Evolutionary conservation across 1,284 basidiomycete genomes (phyloP), one percentile per base, ranked within the genome.

Genomic region (Irpex sp.): DNA sequence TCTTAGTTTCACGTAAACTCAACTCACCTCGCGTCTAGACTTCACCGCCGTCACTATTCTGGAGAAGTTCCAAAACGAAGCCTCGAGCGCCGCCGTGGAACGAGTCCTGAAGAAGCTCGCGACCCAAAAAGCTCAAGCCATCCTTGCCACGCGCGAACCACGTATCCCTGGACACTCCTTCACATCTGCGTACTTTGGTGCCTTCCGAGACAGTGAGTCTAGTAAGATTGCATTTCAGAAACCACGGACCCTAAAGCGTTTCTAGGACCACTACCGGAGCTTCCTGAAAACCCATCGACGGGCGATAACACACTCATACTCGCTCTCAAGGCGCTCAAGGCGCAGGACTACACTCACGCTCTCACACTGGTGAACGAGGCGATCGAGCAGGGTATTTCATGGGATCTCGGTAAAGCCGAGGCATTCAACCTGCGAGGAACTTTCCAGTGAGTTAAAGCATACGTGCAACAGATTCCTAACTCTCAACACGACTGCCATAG

Each of bases 11-110:
- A 31, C 56, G 11, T 13, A 13, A 4, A 19, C 6, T 51, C 7
- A 4, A 34, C 26, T 13, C 58, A 56, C 57, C 13, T 17, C 40
- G 21, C 58, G 37, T 52, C 0, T 63, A 95, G 97, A 99, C 77
- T 99, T 92, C 81, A 98, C 97, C 0, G 94, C 97, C 7, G 91
- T 93, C 0, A 96, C 96, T 13, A 97, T 99, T 68, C 84, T 99
- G 55, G 94, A 97, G 74, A 89, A 91, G 72, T 98, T 99, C 86
- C 82, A 89, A 74, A 96, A 97, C 73, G 87, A 92, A 69, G 72
- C 80, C 0, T 91, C 95, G 3, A 88, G 92, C 5, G 83, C 88
- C 63, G 81, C 92, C 1, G 94, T 99, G 11, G 97, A 99, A 77
- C 88, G 96, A 51, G 94, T 97, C 49, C 78, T 99, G 70, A 97